A percentile compares a stretch with the other conserved stretches of the same genome.
Evolutionary conservation across 306 rosid genomes (phyloP).

Genomic region (Rubus idaeus): DNA sequence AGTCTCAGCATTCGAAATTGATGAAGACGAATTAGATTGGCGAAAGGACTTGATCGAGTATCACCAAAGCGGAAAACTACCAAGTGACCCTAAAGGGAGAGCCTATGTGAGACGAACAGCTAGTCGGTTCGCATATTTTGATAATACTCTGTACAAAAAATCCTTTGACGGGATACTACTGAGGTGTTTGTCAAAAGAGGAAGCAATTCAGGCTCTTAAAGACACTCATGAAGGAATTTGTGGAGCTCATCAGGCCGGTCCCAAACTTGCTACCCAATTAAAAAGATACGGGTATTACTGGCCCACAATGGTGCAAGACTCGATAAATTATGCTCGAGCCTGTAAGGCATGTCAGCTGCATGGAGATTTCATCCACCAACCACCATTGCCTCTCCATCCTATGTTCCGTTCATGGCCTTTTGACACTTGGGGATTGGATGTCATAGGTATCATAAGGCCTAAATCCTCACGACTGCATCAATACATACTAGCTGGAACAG

Average conservation of each 20-base stretch:
- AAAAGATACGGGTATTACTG: neutral
- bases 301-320: too few species aligned
- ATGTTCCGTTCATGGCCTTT: neutral
- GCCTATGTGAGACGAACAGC: neutral
- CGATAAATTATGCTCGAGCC: too few species aligned
- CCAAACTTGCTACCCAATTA: neutral
- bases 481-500: neutral
- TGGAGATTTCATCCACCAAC: neutral
- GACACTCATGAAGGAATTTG: too few species aligned
- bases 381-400: too few species aligned
- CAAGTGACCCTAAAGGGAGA: neutral
- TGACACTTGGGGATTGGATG: neutral
- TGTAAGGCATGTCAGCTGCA: neutral
- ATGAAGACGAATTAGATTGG: neutral
- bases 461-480: neutral
- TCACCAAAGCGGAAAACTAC: too few species aligned
- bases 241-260: neutral
- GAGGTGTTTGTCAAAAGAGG: neutral
- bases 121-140: neutral
- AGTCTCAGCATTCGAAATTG: neutral
- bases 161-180: neutral
- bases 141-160: neutral
- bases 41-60: neutral
- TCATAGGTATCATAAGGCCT: neutral
- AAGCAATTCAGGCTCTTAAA: neutral